Conservation (phyloP, 768 basidiomycete species). For the Leucogyrophana mollusca region DNA sequence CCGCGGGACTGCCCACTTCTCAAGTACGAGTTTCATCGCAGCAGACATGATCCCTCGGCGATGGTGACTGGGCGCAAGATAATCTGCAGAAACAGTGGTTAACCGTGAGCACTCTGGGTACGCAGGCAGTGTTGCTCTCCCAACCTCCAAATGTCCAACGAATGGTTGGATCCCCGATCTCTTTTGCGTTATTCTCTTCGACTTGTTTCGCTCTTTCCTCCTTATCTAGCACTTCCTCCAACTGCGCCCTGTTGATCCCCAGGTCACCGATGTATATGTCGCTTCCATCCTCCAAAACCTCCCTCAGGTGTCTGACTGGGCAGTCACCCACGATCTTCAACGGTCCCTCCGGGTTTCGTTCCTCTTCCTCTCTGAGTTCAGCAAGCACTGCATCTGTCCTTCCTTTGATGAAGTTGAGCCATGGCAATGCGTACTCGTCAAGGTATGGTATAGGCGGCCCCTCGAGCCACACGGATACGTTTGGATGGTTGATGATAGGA, state of each 20-base stretch:
- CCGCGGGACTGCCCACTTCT: constrained; percentile 61
- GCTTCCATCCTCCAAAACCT: constrained; percentile 52
- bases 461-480: constrained; percentile 44
- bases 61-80: constrained; percentile 58
- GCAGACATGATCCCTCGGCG: constrained; percentile 72
- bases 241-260: constrained; percentile 17
- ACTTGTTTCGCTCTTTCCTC: constrained; percentile 34
- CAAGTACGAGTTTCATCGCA: constrained; percentile 52
- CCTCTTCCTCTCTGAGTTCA: constrained; percentile 17
- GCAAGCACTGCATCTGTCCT: constrained; percentile 19
- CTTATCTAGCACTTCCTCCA: constrained; percentile 32
- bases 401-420: constrained; percentile 26
- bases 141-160: constrained; percentile 67
- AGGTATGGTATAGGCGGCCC: constrained; percentile 55
- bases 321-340: constrained; percentile 39
- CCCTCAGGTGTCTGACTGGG: constrained; percentile 52
- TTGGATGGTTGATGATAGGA: constrained; percentile 47
- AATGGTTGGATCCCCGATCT: constrained; percentile 52
- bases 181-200: constrained; percentile 40
- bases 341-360: constrained; percentile 15
- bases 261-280: constrained; percentile 52
- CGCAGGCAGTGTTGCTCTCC: too few species aligned
- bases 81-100: constrained; percentile 42
- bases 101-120: too few species aligned
- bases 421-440: constrained; percentile 36